These are phyloP conservation scores for Xylaria sp. DNA, from an alignment of 2,329 filamentous ascomycete genomes.

Conservation along the genomic window DNA sequence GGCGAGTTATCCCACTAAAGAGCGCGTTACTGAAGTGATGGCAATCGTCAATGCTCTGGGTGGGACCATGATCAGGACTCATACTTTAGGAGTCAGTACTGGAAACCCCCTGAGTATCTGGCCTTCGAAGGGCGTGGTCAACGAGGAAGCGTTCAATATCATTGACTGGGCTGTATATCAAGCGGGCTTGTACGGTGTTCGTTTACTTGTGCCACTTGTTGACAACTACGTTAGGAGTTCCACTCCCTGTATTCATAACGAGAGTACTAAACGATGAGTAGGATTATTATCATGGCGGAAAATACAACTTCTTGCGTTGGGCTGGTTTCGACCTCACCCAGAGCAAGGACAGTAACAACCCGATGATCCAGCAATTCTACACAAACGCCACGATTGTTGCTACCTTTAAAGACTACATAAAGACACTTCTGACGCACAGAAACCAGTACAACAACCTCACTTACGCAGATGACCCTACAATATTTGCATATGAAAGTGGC, in stretches of 20 bases:
- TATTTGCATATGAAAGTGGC: conserved; percentile 61
- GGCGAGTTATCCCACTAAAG: conserved; percentile 58
- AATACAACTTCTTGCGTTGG: conserved; percentile 60
- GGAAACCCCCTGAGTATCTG: conserved; percentile 60
- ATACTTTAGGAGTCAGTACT: conserved; percentile 58
- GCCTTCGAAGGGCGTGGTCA: conserved; percentile 53
- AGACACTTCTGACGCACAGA: conserved; percentile 55
- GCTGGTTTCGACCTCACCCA: conserved; percentile 55
- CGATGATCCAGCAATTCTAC: conserved; percentile 58
- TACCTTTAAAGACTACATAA: conserved; percentile 58
- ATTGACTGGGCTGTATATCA: conserved; percentile 61
- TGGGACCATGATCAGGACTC: conserved; percentile 56
- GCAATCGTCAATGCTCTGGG: conserved; percentile 56
- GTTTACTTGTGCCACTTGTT: conserved; percentile 56
- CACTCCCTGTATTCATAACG: background rate
- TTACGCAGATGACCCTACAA: conserved; percentile 60
- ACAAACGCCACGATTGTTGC: conserved; percentile 55
- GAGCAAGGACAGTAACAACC: conserved; percentile 49
- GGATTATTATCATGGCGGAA: conserved; percentile 62
- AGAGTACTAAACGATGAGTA: conserved; percentile 38
- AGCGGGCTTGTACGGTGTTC: conserved; percentile 56
- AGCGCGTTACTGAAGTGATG: conserved; percentile 58
- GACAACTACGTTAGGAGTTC: conserved; percentile 56
- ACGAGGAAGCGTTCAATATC: conserved; percentile 55
- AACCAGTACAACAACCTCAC: conserved; percentile 58